Base-by-base conservation (phyloP, 805 yeast species). In the Candida maesae region DNA sequence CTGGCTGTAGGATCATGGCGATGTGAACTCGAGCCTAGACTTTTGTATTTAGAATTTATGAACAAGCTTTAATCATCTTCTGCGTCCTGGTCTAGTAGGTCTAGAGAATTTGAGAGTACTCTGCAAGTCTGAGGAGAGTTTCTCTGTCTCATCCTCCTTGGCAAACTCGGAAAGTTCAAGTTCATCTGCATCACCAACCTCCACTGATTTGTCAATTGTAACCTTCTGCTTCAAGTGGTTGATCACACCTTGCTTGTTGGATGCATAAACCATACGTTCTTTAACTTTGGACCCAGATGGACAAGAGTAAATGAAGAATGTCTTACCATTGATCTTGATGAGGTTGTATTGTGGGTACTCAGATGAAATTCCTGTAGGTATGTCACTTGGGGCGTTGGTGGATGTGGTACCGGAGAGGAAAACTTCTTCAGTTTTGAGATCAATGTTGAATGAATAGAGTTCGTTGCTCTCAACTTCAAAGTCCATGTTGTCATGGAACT, bases 241-340 rank as follows among this genome's bases (percentile, higher is more conserved):
- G 25, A 79, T 61, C 40, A 84, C 71, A 7, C 82, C 84, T 38
- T 70, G 71, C 56, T 80, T 83, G 46, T 82, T 83, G 3, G 95
- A 76, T 1, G 99, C 98, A 56, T 89, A 88, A 37, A 89, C 61
- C 97, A 91, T 91, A 53, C 98, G 75, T 38, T 89, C 93, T 61
- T 82, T 84, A 30, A 93, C 93, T 63, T 80, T 81, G 32, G 96
- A 82, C 1, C 90, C 89, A 0, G 95, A 79, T 4, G 99, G 98
- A 61, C 96, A 90, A 7, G 91, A 73, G 59, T 87, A 87, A 24
- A 90, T 76, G 60, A 91, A 89, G 25, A 76, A 76, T 28, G 55
- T 52, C 33, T 68, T 61, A 2, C 58, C 63, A 2, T 64, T 63
- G 46, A 67, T 67, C 36, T 67, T 71, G 56, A 73, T 74, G 19